phyloP scores from a whole-genome alignment of 805 yeast genomes.

The Candida parachauliodes region DNA sequence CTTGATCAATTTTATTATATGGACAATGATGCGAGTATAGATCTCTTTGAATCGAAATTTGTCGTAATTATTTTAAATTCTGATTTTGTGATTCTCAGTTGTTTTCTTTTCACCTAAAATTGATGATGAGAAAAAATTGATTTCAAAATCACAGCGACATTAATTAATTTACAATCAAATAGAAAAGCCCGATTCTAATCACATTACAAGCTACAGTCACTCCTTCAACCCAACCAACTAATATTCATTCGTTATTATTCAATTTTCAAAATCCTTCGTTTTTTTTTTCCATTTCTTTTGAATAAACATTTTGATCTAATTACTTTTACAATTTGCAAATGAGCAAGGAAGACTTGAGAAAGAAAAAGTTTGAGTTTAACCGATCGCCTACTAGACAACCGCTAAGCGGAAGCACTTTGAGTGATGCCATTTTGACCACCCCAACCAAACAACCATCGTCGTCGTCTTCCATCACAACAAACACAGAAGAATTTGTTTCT shows the following conservation, averaged over 20 bases:
- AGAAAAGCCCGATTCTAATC: no score
- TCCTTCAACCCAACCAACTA: not conserved
- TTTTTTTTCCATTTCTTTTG: not conserved
- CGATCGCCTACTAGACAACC: not conserved
- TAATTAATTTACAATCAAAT: no score
- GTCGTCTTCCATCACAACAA: slow-evolving; percentile 1
- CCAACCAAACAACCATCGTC: slow-evolving; percentile 5
- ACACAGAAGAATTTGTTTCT: slow-evolving; percentile 16
- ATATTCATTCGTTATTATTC: not conserved
- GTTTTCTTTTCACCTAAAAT: not conserved
- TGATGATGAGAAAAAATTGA: not conserved
- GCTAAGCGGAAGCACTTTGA: slow-evolving; percentile 1
- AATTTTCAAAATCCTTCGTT: no score
- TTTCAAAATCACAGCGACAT: not conserved
- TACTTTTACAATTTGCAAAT: not conserved
- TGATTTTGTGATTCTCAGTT: slow-evolving; percentile 1
- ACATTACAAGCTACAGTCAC: not conserved
- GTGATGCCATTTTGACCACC: slow-evolving; percentile 1
- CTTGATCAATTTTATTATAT: no score
- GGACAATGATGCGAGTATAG: no score
- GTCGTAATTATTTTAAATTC: not conserved
- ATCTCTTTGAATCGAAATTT: no score
- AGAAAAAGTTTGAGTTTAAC: slow-evolving; percentile 2
- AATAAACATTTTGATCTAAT: not conserved
- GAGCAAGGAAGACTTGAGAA: not conserved